Evolutionary conservation across 1,284 basidiomycete species (phyloP).

Genomic region (Heliocybe sulcata): DNA sequence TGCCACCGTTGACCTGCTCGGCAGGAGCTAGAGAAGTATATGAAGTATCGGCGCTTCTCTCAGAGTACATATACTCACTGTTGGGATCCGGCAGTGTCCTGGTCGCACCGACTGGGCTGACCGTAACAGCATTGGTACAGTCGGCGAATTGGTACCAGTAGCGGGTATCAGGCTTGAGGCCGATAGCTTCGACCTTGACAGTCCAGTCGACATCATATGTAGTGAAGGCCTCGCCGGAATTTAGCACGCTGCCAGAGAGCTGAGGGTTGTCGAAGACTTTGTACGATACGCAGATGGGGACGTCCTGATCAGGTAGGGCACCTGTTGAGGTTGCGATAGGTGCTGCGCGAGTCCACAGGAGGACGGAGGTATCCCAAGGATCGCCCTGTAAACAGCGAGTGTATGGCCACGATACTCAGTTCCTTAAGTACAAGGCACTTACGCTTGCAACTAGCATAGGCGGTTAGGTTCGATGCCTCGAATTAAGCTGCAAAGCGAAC

Average conservation of each 20-base stretch:
- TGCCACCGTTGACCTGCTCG: conserved; percentile 44
- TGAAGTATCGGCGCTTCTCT: no score
- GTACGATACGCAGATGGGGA: conserved; percentile 53
- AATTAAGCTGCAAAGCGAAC: neutral
- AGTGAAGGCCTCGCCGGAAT: conserved; percentile 48
- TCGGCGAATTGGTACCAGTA: conserved; percentile 59
- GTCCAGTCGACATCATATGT: conserved; percentile 62
- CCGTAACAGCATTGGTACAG: conserved; percentile 39
- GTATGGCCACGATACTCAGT: conserved; percentile 1
- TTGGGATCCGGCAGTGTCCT: conserved; percentile 39
- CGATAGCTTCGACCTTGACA: conserved; percentile 54
- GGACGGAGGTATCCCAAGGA: conserved; percentile 49
- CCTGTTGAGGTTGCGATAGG: conserved; percentile 26
- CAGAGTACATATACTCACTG: conserved; percentile 25
- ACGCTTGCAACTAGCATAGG: conserved; percentile 27
- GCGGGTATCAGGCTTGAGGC: conserved; percentile 43
- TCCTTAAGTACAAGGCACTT: conserved; percentile 2
- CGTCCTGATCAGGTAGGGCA: conserved; percentile 38
- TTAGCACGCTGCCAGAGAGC: conserved; percentile 28
- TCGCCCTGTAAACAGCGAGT: conserved; percentile 35
- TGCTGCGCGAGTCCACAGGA: conserved; percentile 57
- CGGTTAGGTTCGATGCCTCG: neutral
- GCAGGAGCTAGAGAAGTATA: conserved; percentile 34
- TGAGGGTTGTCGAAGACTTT: conserved; percentile 32
- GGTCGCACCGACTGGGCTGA: conserved; percentile 42